Percentiles rank a stretch among this genome's conserved stretches.
Conservation (phyloP, 768 basidiomycete genomes). For the Cytidiella melzeri region DNA sequence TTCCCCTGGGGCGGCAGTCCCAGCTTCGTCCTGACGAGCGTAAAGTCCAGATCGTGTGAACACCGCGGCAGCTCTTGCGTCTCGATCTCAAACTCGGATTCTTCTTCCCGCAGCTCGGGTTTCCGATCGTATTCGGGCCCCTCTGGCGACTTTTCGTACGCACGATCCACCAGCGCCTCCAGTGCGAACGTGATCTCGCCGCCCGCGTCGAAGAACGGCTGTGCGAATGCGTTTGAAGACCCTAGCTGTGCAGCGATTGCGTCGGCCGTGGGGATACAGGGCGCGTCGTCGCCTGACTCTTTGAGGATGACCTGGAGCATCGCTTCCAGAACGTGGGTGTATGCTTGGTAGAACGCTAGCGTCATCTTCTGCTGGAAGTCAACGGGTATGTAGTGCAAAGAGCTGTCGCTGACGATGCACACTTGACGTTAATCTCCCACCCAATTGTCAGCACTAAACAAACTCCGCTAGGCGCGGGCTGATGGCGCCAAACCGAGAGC, state of each 20-base stretch:
- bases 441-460: no score
- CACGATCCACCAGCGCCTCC: conserved; percentile 24
- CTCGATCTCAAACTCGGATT: conserved; percentile 12
- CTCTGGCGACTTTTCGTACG: conserved; percentile 22
- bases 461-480: no score
- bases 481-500: no score
- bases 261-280: conserved; percentile 14
- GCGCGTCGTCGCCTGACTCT: conserved; percentile 1
- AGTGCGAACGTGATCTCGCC: conserved; percentile 24
- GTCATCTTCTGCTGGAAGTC: conserved; percentile 11
- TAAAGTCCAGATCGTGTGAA: conserved; percentile 27
- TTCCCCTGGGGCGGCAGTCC: conserved; percentile 17
- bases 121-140: conserved; percentile 18
- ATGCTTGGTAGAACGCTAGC: conserved; percentile 24
- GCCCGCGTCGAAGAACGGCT: conserved; percentile 21
- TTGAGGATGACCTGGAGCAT: conserved; percentile 16
- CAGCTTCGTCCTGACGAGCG: conserved; percentile 22
- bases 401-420: conserved; percentile 3
- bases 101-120: conserved; percentile 17
- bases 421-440: no score
- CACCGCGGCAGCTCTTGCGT: conserved; percentile 14
- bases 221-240: conserved; percentile 4
- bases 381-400: conserved; percentile 12
- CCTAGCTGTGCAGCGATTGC: conserved; percentile 6
- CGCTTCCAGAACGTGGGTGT: conserved; percentile 20